phyloP scores from a whole-genome alignment of 1,139 yeast species.

The Meyerozyma guilliermondii region DNA sequence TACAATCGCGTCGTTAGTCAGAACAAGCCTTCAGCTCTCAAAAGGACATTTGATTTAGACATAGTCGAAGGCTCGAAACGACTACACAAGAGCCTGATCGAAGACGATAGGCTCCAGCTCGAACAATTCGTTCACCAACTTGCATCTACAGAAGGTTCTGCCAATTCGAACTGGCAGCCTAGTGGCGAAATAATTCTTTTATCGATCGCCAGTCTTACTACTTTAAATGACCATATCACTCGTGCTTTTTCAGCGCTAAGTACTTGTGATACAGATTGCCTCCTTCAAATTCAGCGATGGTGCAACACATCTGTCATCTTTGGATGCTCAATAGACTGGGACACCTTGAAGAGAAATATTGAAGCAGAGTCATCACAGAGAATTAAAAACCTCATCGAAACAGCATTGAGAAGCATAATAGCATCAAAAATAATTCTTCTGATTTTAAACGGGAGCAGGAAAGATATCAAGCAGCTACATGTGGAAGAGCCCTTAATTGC shows the following conservation, averaged over 20 bases:
- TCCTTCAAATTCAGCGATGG: neutral
- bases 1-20: neutral
- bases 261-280: neutral
- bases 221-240: neutral
- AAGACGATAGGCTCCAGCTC: neutral
- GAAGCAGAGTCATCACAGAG: conserved; percentile 34
- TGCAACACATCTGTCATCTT: neutral
- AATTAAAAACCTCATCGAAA: conserved; percentile 22
- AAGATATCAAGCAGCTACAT: conserved; percentile 34
- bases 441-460: conserved; percentile 33
- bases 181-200: neutral
- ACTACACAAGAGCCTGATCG: neutral
- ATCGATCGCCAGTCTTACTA: neutral
- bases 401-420: conserved; percentile 12
- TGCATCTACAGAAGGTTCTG: neutral
- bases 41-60: neutral
- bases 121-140: neutral
- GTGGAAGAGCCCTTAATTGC: conserved; percentile 40
- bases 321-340: conserved; percentile 6
- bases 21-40: neutral
- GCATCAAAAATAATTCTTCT: conserved; percentile 38
- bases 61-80: neutral
- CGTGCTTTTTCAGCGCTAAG: neutral
- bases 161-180: neutral
- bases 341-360: conserved; percentile 33